These are phyloP conservation scores for Saccharomyces hybrid DNA, from an alignment of 1,139 yeast species.

Conservation along the genomic window DNA sequence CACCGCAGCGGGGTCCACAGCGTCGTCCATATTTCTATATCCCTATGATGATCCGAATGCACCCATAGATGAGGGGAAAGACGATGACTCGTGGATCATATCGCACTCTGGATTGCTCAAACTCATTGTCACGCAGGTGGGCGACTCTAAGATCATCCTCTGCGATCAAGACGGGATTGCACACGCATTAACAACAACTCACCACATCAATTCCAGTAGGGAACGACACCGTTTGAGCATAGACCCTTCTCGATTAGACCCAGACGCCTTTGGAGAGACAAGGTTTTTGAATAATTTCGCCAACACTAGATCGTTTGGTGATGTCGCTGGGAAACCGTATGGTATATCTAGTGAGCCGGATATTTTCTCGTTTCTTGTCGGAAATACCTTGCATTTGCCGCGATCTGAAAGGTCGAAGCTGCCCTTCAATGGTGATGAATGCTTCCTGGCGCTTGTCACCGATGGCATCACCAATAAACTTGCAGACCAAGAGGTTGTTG, in stretches of 20 bases:
- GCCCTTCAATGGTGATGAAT: constrained; percentile 68
- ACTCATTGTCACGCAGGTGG: constrained; percentile 82
- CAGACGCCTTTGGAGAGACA: constrained; percentile 92
- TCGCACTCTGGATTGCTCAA: constrained; percentile 61
- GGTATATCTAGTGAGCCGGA: constrained; percentile 96
- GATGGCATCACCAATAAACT: constrained; percentile 83
- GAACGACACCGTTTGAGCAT: constrained; percentile 65
- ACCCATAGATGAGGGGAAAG: constrained; percentile 34
- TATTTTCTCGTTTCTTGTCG: constrained; percentile 45
- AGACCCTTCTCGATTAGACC: constrained; percentile 34
- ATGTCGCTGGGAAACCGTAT: constrained; percentile 63
- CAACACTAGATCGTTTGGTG: constrained; percentile 93
- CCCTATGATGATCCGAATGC: constrained; percentile 18
- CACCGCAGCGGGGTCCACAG: constrained; percentile 64
- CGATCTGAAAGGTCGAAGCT: constrained; percentile 30
- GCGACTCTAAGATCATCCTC: constrained; percentile 84
- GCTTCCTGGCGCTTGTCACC: constrained; percentile 66
- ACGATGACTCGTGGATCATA: constrained; percentile 49
- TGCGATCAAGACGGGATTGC: constrained; percentile 74
- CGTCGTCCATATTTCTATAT: constrained; percentile 63
- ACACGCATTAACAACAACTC: constrained; percentile 67
- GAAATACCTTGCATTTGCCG: constrained; percentile 31
- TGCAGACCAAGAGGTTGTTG: constrained; percentile 88
- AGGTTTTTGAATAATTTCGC: constrained; percentile 71
- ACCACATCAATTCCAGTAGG: constrained; percentile 79